phyloP scores from a whole-genome alignment of 176 grass and related monocot genomes.

The Triticum timopheevii region DNA sequence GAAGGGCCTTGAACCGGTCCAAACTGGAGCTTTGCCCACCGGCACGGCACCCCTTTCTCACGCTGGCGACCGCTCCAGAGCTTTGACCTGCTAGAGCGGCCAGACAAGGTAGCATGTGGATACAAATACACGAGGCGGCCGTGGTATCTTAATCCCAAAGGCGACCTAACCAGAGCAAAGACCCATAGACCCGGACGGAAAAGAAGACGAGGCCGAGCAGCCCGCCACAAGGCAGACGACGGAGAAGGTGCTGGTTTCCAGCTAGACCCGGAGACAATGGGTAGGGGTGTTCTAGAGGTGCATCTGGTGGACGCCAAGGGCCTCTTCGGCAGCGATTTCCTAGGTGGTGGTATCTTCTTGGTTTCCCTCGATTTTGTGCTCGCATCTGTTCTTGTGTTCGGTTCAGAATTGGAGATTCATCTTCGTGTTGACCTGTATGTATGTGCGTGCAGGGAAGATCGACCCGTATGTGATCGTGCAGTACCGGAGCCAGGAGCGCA shows the following conservation, averaged over 20 bases:
- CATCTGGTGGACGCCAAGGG: slow-evolving; percentile 71
- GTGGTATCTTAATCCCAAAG: background rate
- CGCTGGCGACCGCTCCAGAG: background rate
- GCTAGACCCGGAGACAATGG: slow-evolving; percentile 31
- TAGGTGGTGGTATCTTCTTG: slow-evolving; percentile 35
- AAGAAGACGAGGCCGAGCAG: background rate
- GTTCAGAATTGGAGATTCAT: too few relatives aligned
- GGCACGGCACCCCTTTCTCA: background rate
- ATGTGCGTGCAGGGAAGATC: slow-evolving; percentile 54
- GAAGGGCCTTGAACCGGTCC: background rate
- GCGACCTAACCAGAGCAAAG: background rate
- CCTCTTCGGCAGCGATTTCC: slow-evolving; percentile 55
- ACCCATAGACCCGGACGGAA: background rate
- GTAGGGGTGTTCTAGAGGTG: slow-evolving; percentile 64
- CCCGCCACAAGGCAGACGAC: background rate
- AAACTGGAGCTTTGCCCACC: background rate
- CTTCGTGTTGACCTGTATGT: background rate
- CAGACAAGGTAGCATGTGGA: background rate
- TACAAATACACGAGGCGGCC: background rate
- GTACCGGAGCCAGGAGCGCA: slow-evolving; percentile 78
- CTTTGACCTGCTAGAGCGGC: background rate
- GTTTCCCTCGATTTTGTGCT: too few relatives aligned
- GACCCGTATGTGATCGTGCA: slow-evolving; percentile 70
- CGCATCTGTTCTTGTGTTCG: too few relatives aligned
- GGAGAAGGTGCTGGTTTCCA: background rate